These are phyloP conservation scores for Beauveria medogensis DNA, from an alignment of 2,329 filamentous ascomycete species.

Conservation along the genomic window DNA sequence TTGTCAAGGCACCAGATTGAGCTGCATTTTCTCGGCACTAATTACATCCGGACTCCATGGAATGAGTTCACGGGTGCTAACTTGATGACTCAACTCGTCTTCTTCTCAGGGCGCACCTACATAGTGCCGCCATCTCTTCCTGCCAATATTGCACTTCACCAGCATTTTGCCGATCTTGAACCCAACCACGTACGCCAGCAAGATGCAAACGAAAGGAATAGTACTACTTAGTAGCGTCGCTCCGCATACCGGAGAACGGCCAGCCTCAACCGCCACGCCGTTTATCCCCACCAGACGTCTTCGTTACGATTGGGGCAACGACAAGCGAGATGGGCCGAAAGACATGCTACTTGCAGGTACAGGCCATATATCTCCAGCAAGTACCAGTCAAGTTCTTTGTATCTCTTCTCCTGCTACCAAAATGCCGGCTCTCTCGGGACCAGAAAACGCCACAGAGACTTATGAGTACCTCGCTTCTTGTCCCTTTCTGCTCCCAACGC, in stretches of 20 bases:
- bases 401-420: not conserved
- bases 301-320: constrained; percentile 2
- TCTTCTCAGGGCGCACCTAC: not conserved
- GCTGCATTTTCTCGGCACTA: not conserved
- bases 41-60: not conserved
- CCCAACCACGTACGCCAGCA: not conserved
- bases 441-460: not conserved
- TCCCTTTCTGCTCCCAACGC: not conserved
- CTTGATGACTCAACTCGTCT: not conserved
- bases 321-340: constrained; percentile 6
- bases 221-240: not conserved
- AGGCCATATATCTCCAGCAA: not conserved
- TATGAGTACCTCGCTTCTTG: not conserved
- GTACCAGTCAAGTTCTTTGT: not conserved
- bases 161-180: not conserved
- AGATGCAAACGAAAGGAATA: not conserved
- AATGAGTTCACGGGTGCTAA: not conserved
- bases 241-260: not conserved
- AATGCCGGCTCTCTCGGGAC: too few species aligned
- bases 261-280: not conserved
- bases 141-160: not conserved
- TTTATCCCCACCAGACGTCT: constrained; percentile 5
- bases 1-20: too few species aligned
- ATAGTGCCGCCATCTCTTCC: not conserved
- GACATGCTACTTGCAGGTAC: not conserved